phyloP scores from a whole-genome alignment of 2,329 filamentous ascomycete genomes.

The Alternaria sp. region DNA sequence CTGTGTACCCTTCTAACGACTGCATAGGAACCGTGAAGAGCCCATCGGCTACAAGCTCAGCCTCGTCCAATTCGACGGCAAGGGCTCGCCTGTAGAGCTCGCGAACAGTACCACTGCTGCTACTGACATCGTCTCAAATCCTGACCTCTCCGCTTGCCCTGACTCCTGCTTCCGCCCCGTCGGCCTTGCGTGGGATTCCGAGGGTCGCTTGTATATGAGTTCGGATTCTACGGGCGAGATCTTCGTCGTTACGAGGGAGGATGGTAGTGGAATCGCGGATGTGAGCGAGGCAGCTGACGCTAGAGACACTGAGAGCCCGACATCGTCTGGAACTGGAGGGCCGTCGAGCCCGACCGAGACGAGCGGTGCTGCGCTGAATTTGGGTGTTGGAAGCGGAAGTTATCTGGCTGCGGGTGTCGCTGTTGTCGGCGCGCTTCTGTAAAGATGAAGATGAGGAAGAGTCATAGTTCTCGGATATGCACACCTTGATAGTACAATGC shows the following conservation, averaged over 20 bases:
- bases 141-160: slow-evolving; percentile 61
- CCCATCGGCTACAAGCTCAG: slow-evolving; percentile 60
- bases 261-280: slow-evolving; percentile 39
- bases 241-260: slow-evolving; percentile 56
- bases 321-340: slow-evolving; percentile 14
- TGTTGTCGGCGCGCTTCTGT: slow-evolving; percentile 9
- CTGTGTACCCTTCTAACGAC: background rate
- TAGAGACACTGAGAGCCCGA: slow-evolving; percentile 16
- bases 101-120: slow-evolving; percentile 57
- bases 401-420: slow-evolving; percentile 15
- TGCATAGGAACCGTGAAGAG: slow-evolving; percentile 52
- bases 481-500: background rate
- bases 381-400: slow-evolving; percentile 1
- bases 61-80: slow-evolving; percentile 52
- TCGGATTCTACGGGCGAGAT: slow-evolving; percentile 71
- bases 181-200: slow-evolving; percentile 59
- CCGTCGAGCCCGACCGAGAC: background rate
- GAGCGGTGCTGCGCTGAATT: background rate
- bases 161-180: slow-evolving; percentile 67
- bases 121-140: slow-evolving; percentile 62
- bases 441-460: background rate
- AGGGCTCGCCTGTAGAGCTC: slow-evolving; percentile 54
- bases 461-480: background rate
- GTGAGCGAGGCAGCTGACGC: slow-evolving; percentile 23
- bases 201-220: slow-evolving; percentile 66